These are phyloP conservation scores for Rhipidocladum racemiflorum DNA, from an alignment of 176 grass and related monocot genomes.

Conservation along the genomic window DNA sequence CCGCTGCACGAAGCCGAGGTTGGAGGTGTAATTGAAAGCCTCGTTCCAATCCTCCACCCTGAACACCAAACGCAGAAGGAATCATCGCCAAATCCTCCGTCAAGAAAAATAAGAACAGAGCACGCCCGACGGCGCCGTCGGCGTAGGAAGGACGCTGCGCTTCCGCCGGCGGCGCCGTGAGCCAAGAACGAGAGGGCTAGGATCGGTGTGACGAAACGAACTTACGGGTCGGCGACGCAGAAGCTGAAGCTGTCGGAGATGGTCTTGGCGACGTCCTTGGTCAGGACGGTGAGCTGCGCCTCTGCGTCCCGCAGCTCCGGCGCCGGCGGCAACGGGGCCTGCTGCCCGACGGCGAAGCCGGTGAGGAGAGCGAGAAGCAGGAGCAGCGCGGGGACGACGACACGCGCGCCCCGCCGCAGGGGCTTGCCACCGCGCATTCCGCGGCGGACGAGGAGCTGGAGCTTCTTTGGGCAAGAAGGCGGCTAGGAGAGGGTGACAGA, in stretches of 20 bases:
- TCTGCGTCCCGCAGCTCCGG: constrained; percentile 16
- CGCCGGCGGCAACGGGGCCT: not conserved
- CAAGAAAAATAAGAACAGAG: not conserved
- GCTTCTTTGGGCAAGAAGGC: too few relatives aligned
- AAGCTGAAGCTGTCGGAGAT: constrained; percentile 50
- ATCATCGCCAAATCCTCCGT: not conserved
- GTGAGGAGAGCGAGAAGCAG: not conserved
- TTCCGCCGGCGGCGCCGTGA: not conserved
- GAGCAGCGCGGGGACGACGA: not conserved
- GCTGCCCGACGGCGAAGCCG: not conserved
- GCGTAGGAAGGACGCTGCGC: not conserved
- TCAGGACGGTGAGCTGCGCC: constrained; percentile 27
- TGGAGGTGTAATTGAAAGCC: constrained; percentile 68
- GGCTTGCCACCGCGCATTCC: constrained; percentile 31
- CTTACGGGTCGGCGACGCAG: constrained; percentile 60
- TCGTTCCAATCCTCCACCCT: constrained; percentile 54
- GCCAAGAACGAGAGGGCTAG: not conserved
- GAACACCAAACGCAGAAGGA: not conserved
- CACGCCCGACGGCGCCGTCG: not conserved
- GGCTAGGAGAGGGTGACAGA: too few relatives aligned
- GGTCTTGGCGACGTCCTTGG: constrained; percentile 19
- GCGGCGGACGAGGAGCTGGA: not conserved
- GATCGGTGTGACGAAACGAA: not conserved
- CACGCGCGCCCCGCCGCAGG: not conserved
- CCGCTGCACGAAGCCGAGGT: constrained; percentile 33